Conservation (phyloP, 2,329 filamentous ascomycete genomes). For the Tolypocladium amazonense region DNA sequence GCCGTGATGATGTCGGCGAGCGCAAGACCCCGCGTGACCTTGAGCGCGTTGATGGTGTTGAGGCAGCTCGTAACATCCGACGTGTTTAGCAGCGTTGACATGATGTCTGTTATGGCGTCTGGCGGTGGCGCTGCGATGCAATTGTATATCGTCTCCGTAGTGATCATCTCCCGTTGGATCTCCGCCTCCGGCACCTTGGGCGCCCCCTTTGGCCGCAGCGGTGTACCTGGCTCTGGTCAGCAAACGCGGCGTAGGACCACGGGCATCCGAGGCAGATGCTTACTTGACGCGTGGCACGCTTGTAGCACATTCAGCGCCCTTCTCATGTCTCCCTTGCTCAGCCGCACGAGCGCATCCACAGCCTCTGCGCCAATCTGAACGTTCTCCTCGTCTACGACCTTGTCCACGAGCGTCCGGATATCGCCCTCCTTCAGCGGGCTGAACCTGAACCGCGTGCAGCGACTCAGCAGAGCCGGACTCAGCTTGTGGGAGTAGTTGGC, state of each 20-base stretch:
- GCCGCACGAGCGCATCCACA: conserved; percentile 67
- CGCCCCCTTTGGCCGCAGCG: conserved; percentile 48
- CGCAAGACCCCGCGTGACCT: conserved; percentile 74
- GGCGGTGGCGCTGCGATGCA: conserved; percentile 95
- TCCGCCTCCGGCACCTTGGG: conserved; percentile 51
- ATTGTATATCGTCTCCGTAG: conserved; percentile 92
- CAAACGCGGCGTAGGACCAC: neutral
- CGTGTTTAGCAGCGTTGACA: conserved; percentile 72
- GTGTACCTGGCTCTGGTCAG: conserved; percentile 42
- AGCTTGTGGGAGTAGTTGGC: conserved; percentile 99
- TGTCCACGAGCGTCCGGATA: conserved; percentile 76
- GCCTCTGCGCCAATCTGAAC: conserved; percentile 78
- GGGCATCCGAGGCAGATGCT: conserved; percentile 14
- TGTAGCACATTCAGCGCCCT: conserved; percentile 90
- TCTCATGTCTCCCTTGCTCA: conserved; percentile 95
- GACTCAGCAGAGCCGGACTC: conserved; percentile 79
- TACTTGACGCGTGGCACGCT: conserved; percentile 90
- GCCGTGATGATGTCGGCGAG: conserved; percentile 89
- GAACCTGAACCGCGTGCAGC: conserved; percentile 92
- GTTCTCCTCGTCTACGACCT: conserved; percentile 77
- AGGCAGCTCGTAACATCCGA: conserved; percentile 84
- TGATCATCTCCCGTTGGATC: conserved; percentile 64
- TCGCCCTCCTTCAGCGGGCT: conserved; percentile 84
- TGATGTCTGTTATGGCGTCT: conserved; percentile 73
- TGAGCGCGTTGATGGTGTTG: conserved; percentile 78